Base-by-base conservation (phyloP, 495 filamentous ascomycete species). In the Hypomontagnella submonticulosa region DNA sequence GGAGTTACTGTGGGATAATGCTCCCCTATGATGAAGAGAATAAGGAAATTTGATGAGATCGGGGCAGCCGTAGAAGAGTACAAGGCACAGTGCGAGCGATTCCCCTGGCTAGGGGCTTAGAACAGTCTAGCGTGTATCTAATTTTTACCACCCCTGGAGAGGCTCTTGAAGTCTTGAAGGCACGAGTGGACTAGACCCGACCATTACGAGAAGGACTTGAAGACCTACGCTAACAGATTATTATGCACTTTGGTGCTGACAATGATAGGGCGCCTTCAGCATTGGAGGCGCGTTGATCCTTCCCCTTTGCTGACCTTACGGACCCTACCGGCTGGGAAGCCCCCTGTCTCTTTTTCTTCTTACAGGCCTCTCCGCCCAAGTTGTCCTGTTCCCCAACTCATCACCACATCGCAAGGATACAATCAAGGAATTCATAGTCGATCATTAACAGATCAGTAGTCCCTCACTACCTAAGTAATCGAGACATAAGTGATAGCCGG, bases 111-210 rank as follows among this genome's bases (percentile, higher is more conserved):
- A 38, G 12, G 27, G 6, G n/a, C 44, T 52, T 19, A 47, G 11
- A 64, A 60, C 37, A 44, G 60, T 57, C 38, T 69, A 69, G 66
- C 50, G 50, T 38, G 60, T 64, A 64, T 69, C 66, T 69, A 63
- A 64, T 61, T 69, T 69, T 69, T 64, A 16, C 36, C 52, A 8
- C 56, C 60, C 66, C 60, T 64, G 55, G 49, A 37, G 66, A 63
- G 66, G 66, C 66, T 69, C 66, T 68, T 33, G 36, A 4, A 46
- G 30, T 12, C 43, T 13, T 13, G 43, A 40, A 44, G 23, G 30
- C 15, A 36, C 33, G 30, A 15, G 18, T 53, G 34, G 34, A 38
- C 23, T 27, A 27, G 23, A 27, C 23, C 23, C 23, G 23, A 38
- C 36, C 41, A 33, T 34, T 42, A 56, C 34, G 36, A 54, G 50